Evolutionary conservation across 2,329 filamentous ascomycete species (phyloP), one percentile per base, ranked within the genome.

Genomic region (Fusarium mundagurra): DNA sequence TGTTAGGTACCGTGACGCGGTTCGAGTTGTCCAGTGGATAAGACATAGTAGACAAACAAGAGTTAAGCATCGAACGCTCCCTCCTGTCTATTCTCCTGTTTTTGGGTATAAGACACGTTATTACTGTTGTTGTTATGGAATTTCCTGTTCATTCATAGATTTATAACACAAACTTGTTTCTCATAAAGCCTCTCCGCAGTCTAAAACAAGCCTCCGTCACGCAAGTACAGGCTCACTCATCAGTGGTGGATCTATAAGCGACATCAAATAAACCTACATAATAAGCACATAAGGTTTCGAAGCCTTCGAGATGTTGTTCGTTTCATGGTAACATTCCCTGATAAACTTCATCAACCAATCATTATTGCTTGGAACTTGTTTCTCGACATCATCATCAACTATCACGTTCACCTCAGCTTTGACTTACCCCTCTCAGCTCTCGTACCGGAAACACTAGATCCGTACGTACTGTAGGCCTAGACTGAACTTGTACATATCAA

Each of bases 181-280:
- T 55, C 22, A 17, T 43, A 29, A 43, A 36, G 34, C 39, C 50
- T 20, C 54, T 51, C 33, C 33, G n/a, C 27, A 39, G 33, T 60
- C 55, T 61, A 61, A 70, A 70, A 18, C 50, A 74, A 61, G 47
- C 47, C 20, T 69, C 48, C 44, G 47, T 54, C 39, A 62, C 57
- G 55, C 59, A 73, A 51, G 67, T 63, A 71, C 63, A 48, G 55
- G 38, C 53, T 64, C 33, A 63, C 64, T 45, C 51, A 64, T 41
- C 69, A 62, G 60, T 64, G 61, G 72, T 75, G 72, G 72, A 68
- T 61, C 72, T 73, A 36, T 64, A 70, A 69, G 60, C 64, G 61
- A 34, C 69, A 39, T 64, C 72, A 50, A 69, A 43, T 44, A 54
- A 36, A 53, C 44, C 51, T 67, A 47, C 63, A 72, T 57, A 24